phyloP scores from a whole-genome alignment of 1,284 basidiomycete genomes.

The Melampsora americana region DNA sequence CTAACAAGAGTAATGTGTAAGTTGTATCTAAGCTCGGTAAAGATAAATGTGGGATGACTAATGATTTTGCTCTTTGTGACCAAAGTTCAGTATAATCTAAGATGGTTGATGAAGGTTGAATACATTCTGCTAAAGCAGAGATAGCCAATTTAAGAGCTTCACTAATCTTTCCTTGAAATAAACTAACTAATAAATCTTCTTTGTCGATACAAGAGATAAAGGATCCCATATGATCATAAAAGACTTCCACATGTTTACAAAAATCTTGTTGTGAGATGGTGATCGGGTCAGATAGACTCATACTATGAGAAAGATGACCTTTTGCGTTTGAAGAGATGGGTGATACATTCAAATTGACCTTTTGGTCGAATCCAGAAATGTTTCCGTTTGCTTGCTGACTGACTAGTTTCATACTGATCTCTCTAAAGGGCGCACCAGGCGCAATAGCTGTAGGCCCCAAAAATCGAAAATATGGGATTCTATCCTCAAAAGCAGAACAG shows the following conservation, averaged over 20 bases:
- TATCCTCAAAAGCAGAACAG: not conserved
- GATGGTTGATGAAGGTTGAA: constrained; percentile 14
- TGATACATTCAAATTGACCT: not conserved
- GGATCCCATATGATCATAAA: constrained; percentile 31
- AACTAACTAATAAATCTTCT: constrained; percentile 16
- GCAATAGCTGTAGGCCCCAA: constrained; percentile 29
- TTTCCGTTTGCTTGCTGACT: not conserved
- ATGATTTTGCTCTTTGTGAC: constrained; percentile 43
- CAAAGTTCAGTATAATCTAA: constrained; percentile 33
- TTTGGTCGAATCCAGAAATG: too few relatives aligned
- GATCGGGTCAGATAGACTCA: not conserved
- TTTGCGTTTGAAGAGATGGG: not conserved
- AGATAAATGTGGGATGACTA: constrained; percentile 44
- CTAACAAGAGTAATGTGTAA: constrained; percentile 40
- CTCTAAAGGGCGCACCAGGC: constrained; percentile 25
- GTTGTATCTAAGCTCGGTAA: constrained; percentile 42
- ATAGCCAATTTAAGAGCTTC: constrained; percentile 25
- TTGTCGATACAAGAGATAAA: constrained; percentile 15
- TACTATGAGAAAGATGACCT: not conserved
- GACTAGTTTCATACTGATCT: constrained; percentile 21
- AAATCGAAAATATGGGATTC: constrained; percentile 25
- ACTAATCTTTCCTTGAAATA: constrained; percentile 21
- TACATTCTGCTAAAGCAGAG: constrained; percentile 23
- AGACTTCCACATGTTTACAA: constrained; percentile 17
- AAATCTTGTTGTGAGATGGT: constrained; percentile 8